Conservation (phyloP, 192 early-diverging fungal species). For the Rhizophagus prolifer region DNA sequence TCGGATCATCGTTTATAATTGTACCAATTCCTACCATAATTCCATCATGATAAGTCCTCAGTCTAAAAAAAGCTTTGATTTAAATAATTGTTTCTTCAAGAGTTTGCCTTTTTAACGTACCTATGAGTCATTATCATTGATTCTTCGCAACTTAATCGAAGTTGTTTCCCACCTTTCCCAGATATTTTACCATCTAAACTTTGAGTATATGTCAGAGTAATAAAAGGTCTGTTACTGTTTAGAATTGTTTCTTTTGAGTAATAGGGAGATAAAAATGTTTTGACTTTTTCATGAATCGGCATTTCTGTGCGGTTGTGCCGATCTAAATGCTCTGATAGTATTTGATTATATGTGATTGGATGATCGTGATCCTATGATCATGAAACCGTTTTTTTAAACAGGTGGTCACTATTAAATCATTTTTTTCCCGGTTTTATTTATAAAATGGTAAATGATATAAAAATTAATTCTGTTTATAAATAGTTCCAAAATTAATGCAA, state of each 20-base stretch:
- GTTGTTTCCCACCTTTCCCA: conserved; percentile 47
- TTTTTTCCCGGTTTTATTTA: too few species aligned
- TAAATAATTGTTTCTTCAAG: background rate
- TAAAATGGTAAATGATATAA: background rate
- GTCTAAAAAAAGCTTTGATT: conserved; percentile 26
- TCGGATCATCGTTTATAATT: conserved; percentile 77
- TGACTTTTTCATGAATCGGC: background rate
- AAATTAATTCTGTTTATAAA: background rate
- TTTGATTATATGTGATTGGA: too few species aligned
- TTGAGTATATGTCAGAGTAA: conserved; percentile 90
- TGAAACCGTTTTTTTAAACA: too few species aligned
- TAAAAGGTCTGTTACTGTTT: conserved; percentile 36
- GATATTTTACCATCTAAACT: conserved; percentile 84
- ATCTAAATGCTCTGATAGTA: background rate
- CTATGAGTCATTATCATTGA: conserved; percentile 82
- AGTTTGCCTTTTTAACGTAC: conserved; percentile 20
- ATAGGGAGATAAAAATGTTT: background rate
- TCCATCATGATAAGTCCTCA: conserved; percentile 72
- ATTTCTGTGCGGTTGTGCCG: background rate
- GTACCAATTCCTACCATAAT: conserved; percentile 89
- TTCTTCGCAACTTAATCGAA: conserved; percentile 70
- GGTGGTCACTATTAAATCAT: too few species aligned
- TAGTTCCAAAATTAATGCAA: too few species aligned
- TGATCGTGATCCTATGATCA: too few species aligned
- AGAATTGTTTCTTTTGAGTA: background rate